A percentile compares a stretch with the other conserved stretches of the same genome.
These are phyloP conservation scores for Pilaira anomala DNA, from an alignment of 192 early-diverging fungal genomes.

Conservation along the genomic window DNA sequence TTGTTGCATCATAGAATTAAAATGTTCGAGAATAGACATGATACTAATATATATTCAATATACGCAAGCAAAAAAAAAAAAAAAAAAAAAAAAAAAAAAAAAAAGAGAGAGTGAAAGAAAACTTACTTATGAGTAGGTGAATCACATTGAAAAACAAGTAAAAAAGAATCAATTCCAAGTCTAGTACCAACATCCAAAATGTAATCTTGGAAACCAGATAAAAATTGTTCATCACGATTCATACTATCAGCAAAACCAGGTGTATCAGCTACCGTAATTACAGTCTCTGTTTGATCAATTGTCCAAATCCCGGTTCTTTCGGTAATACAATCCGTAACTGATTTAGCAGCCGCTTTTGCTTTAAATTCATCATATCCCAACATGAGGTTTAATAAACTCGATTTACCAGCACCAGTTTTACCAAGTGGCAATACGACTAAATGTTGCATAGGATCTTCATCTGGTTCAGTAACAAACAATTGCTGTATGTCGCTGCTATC, in stretches of 20 bases:
- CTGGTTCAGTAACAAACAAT: background rate
- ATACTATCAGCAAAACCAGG: conserved; percentile 32
- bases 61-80: background rate
- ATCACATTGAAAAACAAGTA: conserved; percentile 24
- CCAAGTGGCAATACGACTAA: background rate
- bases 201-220: background rate
- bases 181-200: conserved; percentile 7
- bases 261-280: conserved; percentile 23
- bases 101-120: too few species aligned
- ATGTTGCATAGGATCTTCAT: conserved; percentile 1
- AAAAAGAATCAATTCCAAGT: conserved; percentile 10
- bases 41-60: background rate
- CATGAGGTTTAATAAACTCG: conserved; percentile 45
- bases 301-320: conserved; percentile 23
- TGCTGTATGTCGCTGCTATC: background rate
- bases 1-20: background rate
- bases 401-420: conserved; percentile 41
- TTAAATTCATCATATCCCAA: conserved; percentile 39
- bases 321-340: conserved; percentile 12
- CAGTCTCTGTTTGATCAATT: conserved; percentile 13
- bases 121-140: background rate
- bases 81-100: too few species aligned
- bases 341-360: conserved; percentile 38
- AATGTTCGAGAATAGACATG: background rate
- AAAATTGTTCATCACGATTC: conserved; percentile 15